These are phyloP conservation scores for Cruciata laevipes DNA, from an alignment of 257 asterid species.

Conservation along the genomic window DNA sequence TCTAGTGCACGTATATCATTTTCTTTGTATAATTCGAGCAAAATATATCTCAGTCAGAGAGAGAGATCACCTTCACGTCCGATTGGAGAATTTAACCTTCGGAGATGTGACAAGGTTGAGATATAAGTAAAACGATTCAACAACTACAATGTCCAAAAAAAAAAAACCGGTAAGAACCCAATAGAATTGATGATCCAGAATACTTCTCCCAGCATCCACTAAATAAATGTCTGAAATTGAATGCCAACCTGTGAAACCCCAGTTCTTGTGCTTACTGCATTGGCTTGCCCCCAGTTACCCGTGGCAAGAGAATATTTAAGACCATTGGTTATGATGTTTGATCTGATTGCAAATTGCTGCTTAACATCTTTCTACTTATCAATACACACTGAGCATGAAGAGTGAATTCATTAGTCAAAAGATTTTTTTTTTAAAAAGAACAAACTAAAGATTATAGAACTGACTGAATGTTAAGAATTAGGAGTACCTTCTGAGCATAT, in stretches of 20 bases:
- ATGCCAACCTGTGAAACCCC: conserved; percentile 92
- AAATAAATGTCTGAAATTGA: background rate
- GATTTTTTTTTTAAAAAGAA: conserved; percentile 13
- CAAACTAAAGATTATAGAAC: conserved; percentile 1
- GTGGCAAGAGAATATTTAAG: conserved; percentile 94
- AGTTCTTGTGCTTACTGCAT: conserved; percentile 97
- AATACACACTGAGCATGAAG: conserved; percentile 57
- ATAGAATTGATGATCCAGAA: conserved; percentile 1
- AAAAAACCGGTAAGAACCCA: background rate
- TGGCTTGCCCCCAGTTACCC: conserved; percentile 99
- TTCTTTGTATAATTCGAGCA: background rate
- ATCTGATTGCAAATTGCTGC: conserved; percentile 94
- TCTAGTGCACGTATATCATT: no score
- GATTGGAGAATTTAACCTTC: conserved; percentile 92
- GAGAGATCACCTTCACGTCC: conserved; percentile 85
- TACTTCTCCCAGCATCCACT: background rate
- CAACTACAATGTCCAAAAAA: conserved; percentile 57
- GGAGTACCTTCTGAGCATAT: conserved; percentile 96
- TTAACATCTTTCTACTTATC: conserved; percentile 96
- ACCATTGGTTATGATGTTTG: conserved; percentile 95
- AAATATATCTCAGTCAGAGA: background rate
- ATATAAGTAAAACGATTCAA: conserved; percentile 95
- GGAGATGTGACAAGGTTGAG: conserved; percentile 85
- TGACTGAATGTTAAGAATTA: conserved; percentile 11
- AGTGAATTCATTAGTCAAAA: conserved; percentile 15